Percentiles rank a stretch among this genome's conserved stretches.
Evolutionary conservation across 192 early-diverging fungal species (phyloP).

Genomic region (Radiomyces spectabilis): DNA sequence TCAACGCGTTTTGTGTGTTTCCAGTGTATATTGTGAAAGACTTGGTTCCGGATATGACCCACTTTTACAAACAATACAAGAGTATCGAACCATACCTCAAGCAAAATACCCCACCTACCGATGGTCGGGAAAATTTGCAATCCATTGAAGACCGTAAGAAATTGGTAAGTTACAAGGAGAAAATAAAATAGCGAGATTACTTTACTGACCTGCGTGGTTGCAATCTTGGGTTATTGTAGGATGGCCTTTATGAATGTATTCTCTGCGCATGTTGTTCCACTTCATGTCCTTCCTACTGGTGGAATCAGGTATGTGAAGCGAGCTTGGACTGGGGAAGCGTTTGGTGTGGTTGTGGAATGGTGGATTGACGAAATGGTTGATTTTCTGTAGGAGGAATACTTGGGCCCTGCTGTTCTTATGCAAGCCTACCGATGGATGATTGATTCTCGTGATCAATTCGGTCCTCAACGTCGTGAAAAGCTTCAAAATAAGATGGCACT

Average conservation of each 20-base stretch:
- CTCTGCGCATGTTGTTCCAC: conserved; percentile 97
- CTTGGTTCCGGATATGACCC: conserved; percentile 91
- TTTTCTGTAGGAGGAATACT: conserved; percentile 63
- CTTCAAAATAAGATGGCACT: conserved; percentile 95
- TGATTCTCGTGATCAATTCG: conserved; percentile 92
- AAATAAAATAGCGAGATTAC: neutral
- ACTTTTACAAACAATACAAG: conserved; percentile 98
- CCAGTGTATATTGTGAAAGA: conserved; percentile 93
- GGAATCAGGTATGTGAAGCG: conserved; percentile 69
- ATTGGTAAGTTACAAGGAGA: conserved; percentile 17
- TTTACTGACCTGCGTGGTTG: neutral
- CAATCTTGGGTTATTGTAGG: conserved; percentile 22
- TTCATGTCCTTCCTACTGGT: conserved; percentile 94
- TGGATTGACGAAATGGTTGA: too few relatives aligned
- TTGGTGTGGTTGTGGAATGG: too few relatives aligned
- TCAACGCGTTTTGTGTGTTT: neutral
- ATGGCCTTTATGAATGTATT: conserved; percentile 97
- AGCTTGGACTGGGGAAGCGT: too few relatives aligned
- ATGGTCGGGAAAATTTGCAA: conserved; percentile 85
- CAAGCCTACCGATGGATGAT: conserved; percentile 99
- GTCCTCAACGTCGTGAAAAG: conserved; percentile 71
- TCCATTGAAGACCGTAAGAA: conserved; percentile 92
- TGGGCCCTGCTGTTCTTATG: conserved; percentile 93
- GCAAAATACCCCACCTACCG: conserved; percentile 61
- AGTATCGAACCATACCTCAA: conserved; percentile 94